Conservation (phyloP, 2,329 filamentous ascomycete species). For the Nemania sp. region DNA sequence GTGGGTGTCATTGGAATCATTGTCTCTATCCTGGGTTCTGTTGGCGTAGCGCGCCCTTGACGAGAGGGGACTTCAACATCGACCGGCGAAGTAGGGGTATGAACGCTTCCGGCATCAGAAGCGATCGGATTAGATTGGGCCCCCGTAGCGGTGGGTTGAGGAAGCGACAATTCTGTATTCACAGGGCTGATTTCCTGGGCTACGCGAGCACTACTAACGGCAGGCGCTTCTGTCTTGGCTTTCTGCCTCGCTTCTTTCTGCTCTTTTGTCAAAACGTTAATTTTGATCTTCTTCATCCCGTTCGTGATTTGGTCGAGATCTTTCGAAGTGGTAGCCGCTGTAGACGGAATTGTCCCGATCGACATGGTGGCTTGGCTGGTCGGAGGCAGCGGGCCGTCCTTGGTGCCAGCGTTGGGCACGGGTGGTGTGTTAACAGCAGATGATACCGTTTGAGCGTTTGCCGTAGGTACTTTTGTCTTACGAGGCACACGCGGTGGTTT, state of each 20-base stretch:
- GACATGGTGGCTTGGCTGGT: not conserved
- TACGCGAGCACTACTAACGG: not conserved
- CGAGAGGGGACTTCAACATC: not conserved
- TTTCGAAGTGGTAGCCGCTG: slow-evolving; percentile 30
- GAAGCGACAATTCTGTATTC: not conserved
- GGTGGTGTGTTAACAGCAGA: slow-evolving; percentile 17
- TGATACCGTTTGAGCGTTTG: slow-evolving; percentile 18
- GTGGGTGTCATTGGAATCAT: slow-evolving; percentile 23
- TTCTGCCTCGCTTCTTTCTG: slow-evolving; percentile 60
- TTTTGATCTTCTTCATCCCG: slow-evolving; percentile 66
- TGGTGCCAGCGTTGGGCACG: slow-evolving; percentile 4
- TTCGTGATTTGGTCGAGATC: slow-evolving; percentile 60
- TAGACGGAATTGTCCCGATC: slow-evolving; percentile 8
- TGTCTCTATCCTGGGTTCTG: slow-evolving; percentile 8
- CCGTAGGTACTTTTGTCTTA: slow-evolving; percentile 40
- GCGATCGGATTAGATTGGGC: not conserved
- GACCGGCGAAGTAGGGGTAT: not conserved
- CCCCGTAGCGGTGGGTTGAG: not conserved
- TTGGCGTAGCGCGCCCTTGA: not conserved
- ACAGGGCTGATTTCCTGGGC: slow-evolving; percentile 3
- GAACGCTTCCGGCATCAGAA: not conserved
- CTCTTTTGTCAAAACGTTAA: slow-evolving; percentile 63
- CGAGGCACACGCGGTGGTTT: slow-evolving; percentile 43
- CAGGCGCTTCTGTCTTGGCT: slow-evolving; percentile 31
- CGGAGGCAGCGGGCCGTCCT: slow-evolving; percentile 1